Evolutionary conservation across 176 grass and related monocot genomes (phyloP).

Genomic region (Thinopyrum elongatum): DNA sequence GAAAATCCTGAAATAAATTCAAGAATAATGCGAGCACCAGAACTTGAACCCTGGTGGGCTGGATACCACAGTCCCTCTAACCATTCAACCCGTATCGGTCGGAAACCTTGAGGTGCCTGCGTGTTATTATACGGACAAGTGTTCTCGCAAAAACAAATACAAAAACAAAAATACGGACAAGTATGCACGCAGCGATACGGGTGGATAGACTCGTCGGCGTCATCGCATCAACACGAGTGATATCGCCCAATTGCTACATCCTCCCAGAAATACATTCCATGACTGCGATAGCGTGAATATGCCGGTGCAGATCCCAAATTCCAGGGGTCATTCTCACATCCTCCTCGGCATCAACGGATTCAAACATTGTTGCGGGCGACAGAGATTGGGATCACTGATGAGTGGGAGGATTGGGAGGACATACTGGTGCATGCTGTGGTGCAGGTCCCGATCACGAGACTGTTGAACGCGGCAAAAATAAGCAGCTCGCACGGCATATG

Average conservation of each 20-base stretch:
- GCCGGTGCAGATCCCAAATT: background rate
- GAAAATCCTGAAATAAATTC: too few species aligned
- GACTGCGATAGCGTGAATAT: constrained; percentile 24
- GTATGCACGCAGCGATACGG: too few species aligned
- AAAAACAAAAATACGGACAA: too few species aligned
- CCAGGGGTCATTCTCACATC: background rate
- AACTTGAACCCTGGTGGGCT: too few species aligned
- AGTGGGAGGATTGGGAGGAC: background rate
- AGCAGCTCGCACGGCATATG: constrained; percentile 24
- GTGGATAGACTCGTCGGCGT: background rate
- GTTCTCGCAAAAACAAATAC: too few species aligned
- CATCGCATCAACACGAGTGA: background rate
- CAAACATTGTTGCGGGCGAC: background rate
- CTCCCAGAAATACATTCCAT: background rate
- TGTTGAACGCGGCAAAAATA: background rate
- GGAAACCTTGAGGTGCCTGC: too few species aligned
- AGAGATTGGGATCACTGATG: background rate
- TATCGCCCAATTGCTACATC: background rate
- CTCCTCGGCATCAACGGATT: constrained; percentile 34
- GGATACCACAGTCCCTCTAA: too few species aligned
- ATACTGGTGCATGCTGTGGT: background rate
- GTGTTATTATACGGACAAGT: too few species aligned
- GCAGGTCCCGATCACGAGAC: background rate
- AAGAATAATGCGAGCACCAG: too few species aligned
- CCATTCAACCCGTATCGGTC: too few species aligned